Conservation (phyloP, 169 alveolate species). For the Miamiensis avidus region DNA sequence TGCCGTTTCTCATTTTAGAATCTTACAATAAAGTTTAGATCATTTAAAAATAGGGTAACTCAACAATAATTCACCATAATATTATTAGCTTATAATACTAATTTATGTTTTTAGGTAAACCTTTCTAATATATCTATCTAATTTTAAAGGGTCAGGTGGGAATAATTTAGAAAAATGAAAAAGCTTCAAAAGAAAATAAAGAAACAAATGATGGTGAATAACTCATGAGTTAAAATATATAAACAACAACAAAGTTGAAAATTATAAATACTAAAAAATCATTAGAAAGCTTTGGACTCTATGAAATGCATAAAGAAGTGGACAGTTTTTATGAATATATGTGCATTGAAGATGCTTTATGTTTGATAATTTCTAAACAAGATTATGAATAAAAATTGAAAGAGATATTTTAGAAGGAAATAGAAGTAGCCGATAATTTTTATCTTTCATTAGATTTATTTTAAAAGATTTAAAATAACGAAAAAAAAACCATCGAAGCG, state of each 20-base stretch:
- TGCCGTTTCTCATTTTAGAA: too few species aligned
- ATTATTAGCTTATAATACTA: too few species aligned
- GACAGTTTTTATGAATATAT: neutral
- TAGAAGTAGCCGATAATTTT: too few species aligned
- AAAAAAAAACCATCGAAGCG: neutral
- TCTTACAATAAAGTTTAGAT: too few species aligned
- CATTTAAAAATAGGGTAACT: too few species aligned
- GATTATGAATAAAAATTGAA: neutral
- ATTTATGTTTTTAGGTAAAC: neutral
- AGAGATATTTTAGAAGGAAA: neutral
- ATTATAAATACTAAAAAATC: neutral
- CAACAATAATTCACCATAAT: too few species aligned
- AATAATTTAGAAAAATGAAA: too few species aligned
- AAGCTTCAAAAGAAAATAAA: neutral
- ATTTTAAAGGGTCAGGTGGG: neutral
- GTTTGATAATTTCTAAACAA: too few species aligned
- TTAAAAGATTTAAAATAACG: neutral
- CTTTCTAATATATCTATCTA: neutral
- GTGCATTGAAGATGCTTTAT: neutral
- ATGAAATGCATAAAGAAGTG: neutral
- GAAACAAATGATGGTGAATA: neutral
- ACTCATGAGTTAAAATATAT: neutral
- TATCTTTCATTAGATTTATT: too few species aligned
- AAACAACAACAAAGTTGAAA: too few species aligned
- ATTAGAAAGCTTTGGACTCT: neutral